These are phyloP conservation scores for Aspergillus coremiiformis DNA, from an alignment of 495 filamentous ascomycete genomes.

Conservation along the genomic window DNA sequence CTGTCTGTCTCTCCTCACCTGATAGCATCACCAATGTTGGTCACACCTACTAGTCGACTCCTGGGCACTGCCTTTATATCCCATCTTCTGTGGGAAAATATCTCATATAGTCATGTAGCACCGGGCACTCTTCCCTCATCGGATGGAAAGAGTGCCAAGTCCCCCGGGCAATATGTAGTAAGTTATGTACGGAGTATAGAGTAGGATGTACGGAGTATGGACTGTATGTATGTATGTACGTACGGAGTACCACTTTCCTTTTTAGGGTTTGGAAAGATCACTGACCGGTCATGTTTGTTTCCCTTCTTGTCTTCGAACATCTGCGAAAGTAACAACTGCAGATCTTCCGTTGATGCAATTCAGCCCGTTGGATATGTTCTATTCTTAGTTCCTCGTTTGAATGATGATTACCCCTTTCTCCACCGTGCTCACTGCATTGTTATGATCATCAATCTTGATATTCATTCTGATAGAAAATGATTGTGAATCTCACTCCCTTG, in stretches of 20 bases:
- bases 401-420: neutral
- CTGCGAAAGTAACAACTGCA: no score
- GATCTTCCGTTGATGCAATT: neutral
- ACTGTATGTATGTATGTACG: no score
- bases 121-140: no score
- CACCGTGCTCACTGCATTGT: neutral
- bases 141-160: no score
- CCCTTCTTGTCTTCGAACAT: neutral
- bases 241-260: neutral
- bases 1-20: conserved; percentile 6
- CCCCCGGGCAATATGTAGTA: no score
- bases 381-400: neutral
- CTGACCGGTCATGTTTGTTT: neutral
- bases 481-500: neutral
- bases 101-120: neutral
- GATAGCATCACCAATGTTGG: conserved; percentile 14
- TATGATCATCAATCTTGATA: neutral
- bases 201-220: no score
- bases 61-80: no score
- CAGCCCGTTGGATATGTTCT: neutral
- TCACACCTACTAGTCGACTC: conserved; percentile 2
- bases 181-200: no score
- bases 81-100: no score
- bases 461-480: neutral
- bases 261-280: neutral